A percentile compares a stretch with the other conserved stretches of the same genome.
Conservation (phyloP, 2,329 filamentous ascomycete species). For the Penicillium sp. region DNA sequence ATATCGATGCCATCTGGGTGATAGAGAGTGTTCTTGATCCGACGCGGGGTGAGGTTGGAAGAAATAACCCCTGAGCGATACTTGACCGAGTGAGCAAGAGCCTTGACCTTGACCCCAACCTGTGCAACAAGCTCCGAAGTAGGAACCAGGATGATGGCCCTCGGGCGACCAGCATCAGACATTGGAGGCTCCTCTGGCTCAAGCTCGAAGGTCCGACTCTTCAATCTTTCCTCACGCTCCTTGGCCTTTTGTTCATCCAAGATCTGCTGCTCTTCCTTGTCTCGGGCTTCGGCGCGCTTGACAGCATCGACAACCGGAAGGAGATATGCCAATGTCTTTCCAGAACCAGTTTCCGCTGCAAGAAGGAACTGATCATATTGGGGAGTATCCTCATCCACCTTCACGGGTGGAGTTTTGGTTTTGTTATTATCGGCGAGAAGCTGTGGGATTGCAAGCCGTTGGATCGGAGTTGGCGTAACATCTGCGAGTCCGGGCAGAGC, state of each 20-base stretch:
- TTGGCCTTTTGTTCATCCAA: slow-evolving; percentile 62
- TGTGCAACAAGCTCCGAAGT: slow-evolving; percentile 91
- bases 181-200: slow-evolving; percentile 66
- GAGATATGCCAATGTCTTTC: slow-evolving; percentile 93
- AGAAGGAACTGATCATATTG: slow-evolving; percentile 74
- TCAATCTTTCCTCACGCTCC: slow-evolving; percentile 57
- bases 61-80: slow-evolving; percentile 85
- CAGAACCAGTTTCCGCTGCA: slow-evolving; percentile 94
- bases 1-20: slow-evolving; percentile 81
- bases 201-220: slow-evolving; percentile 67
- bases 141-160: slow-evolving; percentile 84
- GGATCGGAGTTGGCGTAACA: slow-evolving; percentile 83
- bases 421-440: slow-evolving; percentile 65
- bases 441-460: slow-evolving; percentile 84
- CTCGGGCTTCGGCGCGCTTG: slow-evolving; percentile 73
- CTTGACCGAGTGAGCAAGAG: slow-evolving; percentile 82
- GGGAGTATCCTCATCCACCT: slow-evolving; percentile 46
- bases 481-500: slow-evolving; percentile 76
- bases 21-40: slow-evolving; percentile 87
- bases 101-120: slow-evolving; percentile 80
- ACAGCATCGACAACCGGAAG: slow-evolving; percentile 83
- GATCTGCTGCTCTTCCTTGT: slow-evolving; percentile 65
- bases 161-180: slow-evolving; percentile 75
- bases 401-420: slow-evolving; percentile 42
- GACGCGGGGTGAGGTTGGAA: slow-evolving; percentile 73